Conservation (phyloP, 192 early-diverging fungal species). For the Linnemannia elongata region DNA sequence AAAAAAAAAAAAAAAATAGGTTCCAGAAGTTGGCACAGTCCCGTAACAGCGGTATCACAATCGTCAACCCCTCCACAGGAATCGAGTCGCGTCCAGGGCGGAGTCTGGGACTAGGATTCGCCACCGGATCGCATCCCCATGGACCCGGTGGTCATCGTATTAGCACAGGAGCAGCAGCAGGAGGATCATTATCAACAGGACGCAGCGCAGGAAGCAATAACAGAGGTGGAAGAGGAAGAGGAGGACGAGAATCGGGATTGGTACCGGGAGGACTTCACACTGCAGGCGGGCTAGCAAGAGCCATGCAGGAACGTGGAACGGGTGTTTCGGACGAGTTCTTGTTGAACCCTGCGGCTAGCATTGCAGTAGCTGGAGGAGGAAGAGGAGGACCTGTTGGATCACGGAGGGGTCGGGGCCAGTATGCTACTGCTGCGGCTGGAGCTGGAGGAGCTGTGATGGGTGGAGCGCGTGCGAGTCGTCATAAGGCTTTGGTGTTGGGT, state of each 20-base stretch:
- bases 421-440: neutral
- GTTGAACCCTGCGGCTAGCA: slow-evolving; percentile 12
- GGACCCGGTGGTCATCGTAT: slow-evolving; percentile 18
- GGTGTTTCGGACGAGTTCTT: slow-evolving; percentile 45
- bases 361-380: neutral
- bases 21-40: slow-evolving; percentile 44
- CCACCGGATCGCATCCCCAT: slow-evolving; percentile 21
- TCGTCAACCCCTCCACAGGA: slow-evolving; percentile 31
- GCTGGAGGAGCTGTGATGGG: neutral
- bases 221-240: slow-evolving; percentile 1
- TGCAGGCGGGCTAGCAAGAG: slow-evolving; percentile 39
- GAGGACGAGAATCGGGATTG: neutral
- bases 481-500: slow-evolving; percentile 43
- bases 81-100: slow-evolving; percentile 21
- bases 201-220: slow-evolving; percentile 3
- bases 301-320: slow-evolving; percentile 51
- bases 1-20: slow-evolving; percentile 4
- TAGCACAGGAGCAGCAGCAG: neutral
- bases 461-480: slow-evolving; percentile 17
- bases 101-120: slow-evolving; percentile 24
- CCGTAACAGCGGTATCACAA: slow-evolving; percentile 29
- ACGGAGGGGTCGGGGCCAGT: neutral
- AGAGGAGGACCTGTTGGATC: neutral
- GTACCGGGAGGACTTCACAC: slow-evolving; percentile 29
- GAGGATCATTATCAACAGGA: neutral